Percentiles rank a stretch among this genome's conserved stretches.
These are phyloP conservation scores for Macrophomina phaseolina DNA, from an alignment of 2,329 filamentous ascomycete genomes.

Conservation along the genomic window DNA sequence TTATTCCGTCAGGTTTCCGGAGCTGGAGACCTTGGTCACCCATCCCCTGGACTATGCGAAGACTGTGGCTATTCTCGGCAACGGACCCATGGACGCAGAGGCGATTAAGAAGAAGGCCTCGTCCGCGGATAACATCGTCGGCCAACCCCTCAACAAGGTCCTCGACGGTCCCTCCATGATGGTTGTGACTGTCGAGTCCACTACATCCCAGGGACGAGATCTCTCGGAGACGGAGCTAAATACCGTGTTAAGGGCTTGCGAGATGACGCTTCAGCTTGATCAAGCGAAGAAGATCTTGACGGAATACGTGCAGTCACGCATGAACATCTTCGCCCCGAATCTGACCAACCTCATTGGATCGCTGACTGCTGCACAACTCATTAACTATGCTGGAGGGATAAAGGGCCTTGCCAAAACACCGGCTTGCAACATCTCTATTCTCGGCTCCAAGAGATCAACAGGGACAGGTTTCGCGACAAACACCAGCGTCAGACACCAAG, in stretches of 20 bases:
- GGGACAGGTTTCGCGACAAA: constrained; percentile 89
- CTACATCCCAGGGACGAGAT: constrained; percentile 81
- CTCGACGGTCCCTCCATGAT: constrained; percentile 90
- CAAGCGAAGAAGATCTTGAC: constrained; percentile 85
- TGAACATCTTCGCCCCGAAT: constrained; percentile 96
- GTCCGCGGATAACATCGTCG: constrained; percentile 78
- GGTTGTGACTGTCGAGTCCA: constrained; percentile 94
- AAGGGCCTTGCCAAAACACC: constrained; percentile 90
- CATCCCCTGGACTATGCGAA: constrained; percentile 96
- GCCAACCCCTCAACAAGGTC: constrained; percentile 76
- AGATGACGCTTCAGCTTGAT: constrained; percentile 87
- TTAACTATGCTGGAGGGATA: constrained; percentile 90
- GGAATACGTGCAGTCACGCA: constrained; percentile 94
- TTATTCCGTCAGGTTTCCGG: constrained; percentile 91
- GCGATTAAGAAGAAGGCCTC: constrained; percentile 81
- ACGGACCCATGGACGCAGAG: constrained; percentile 76
- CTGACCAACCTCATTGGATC: constrained; percentile 89
- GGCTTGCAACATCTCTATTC: constrained; percentile 87
- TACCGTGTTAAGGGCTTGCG: constrained; percentile 76
- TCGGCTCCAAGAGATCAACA: constrained; percentile 87
- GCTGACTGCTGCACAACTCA: constrained; percentile 91
- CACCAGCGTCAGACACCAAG: constrained; percentile 86
- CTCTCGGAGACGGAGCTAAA: constrained; percentile 77
- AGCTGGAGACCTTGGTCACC: constrained; percentile 86
- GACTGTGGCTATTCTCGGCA: constrained; percentile 89